Evolutionary conservation across 495 filamentous ascomycete species (phyloP).

Genomic region (Glutinoglossum americanum): DNA sequence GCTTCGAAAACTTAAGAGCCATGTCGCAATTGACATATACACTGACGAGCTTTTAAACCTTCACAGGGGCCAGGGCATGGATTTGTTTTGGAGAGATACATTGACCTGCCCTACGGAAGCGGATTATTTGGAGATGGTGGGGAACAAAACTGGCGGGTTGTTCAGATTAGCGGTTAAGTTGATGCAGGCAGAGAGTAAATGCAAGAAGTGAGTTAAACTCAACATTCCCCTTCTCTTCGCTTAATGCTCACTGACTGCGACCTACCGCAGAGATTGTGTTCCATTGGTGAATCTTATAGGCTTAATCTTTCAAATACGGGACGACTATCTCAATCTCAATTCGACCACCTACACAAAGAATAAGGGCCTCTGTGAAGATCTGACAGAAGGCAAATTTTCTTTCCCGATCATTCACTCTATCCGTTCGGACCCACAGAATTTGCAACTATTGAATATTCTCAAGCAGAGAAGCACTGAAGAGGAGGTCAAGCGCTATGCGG

Average conservation of each 20-base stretch:
- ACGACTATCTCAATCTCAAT: conserved; percentile 85
- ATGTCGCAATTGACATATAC: conserved; percentile 18
- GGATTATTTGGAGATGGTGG: conserved; percentile 97
- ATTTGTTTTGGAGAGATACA: conserved; percentile 91
- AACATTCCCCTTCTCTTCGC: neutral
- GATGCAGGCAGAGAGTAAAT: conserved; percentile 75
- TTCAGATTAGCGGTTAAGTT: conserved; percentile 87
- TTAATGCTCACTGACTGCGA: conserved; percentile 3
- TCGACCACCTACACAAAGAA: conserved; percentile 51
- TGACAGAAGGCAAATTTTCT: conserved; percentile 96
- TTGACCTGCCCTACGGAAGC: conserved; percentile 85
- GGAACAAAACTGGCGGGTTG: conserved; percentile 90
- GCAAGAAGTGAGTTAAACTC: conserved; percentile 23
- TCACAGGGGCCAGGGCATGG: conserved; percentile 92
- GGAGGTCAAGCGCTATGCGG: conserved; percentile 77
- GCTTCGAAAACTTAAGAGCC: conserved; percentile 18
- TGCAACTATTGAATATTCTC: conserved; percentile 75
- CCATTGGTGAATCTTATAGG: conserved; percentile 78
- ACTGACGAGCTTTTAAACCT: conserved; percentile 74
- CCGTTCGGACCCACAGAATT: conserved; percentile 53
- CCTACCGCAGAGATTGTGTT: conserved; percentile 40
- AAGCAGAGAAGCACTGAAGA: conserved; percentile 72
- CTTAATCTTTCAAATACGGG: conserved; percentile 86
- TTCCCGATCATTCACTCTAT: conserved; percentile 95
- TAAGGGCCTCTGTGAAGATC: conserved; percentile 89